Conservation (phyloP, 1,139 yeast genomes). For the Pichia inconspicua region DNA sequence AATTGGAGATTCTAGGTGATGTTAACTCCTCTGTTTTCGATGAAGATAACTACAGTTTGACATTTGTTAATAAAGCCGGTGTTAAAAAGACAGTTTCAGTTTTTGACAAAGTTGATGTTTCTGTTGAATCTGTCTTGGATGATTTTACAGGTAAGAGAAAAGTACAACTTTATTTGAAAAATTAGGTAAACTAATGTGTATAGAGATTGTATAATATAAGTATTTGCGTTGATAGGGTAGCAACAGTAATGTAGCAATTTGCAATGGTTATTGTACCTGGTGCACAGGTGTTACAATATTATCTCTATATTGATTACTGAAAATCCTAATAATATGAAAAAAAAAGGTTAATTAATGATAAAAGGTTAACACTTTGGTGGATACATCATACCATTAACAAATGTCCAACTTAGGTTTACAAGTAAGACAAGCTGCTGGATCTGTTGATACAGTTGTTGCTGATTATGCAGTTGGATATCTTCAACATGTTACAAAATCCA, state of each 20-base stretch:
- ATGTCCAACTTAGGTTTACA: slow-evolving; percentile 48
- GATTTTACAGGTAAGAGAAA: slow-evolving; percentile 88
- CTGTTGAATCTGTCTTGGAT: slow-evolving; percentile 74
- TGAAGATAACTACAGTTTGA: slow-evolving; percentile 69
- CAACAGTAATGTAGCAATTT: too few relatives aligned
- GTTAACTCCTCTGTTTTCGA: slow-evolving; percentile 58
- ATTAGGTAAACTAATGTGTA: slow-evolving; percentile 14
- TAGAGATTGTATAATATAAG: too few relatives aligned
- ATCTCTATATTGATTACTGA: too few relatives aligned
- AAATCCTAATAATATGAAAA: too few relatives aligned
- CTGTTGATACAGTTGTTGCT: slow-evolving; percentile 82
- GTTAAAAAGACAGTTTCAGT: slow-evolving; percentile 49
- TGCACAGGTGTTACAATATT: neutral
- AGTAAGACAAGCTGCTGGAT: slow-evolving; percentile 84
- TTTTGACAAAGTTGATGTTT: slow-evolving; percentile 79
- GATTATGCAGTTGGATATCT: slow-evolving; percentile 89
- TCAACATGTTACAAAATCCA: slow-evolving; percentile 64
- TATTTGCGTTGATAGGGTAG: too few relatives aligned
- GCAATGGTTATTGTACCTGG: neutral
- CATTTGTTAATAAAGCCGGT: slow-evolving; percentile 44
- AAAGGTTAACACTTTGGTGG: too few relatives aligned
- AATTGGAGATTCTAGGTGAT: slow-evolving; percentile 67
- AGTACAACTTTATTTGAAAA: slow-evolving; percentile 63
- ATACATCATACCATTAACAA: neutral
- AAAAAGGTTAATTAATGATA: neutral